A percentile compares a stretch with the other conserved stretches of the same genome.
Evolutionary conservation across 2,329 filamentous ascomycete genomes (phyloP).

Genomic region (Chaetomium globosum): DNA sequence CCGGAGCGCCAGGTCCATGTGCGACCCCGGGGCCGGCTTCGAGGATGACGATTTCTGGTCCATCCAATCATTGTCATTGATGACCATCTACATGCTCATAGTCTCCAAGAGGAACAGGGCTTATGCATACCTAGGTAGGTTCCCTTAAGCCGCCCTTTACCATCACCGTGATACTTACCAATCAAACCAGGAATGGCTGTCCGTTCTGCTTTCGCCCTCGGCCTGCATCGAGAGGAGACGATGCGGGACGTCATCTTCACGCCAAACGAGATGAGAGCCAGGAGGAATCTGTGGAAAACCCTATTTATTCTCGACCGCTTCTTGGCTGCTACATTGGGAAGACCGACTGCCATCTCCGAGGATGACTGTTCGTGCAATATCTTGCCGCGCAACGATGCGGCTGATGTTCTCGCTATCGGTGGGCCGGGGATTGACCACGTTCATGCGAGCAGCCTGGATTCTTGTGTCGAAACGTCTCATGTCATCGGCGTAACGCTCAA

Average conservation of each 20-base stretch:
- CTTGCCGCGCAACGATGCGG: constrained; percentile 45
- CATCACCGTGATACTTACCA: constrained; percentile 18
- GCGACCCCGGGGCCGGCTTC: constrained; percentile 51
- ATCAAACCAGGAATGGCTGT: constrained; percentile 60
- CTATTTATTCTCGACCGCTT: constrained; percentile 67
- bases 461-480: constrained; percentile 59
- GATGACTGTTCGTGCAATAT: constrained; percentile 58
- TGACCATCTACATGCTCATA: constrained; percentile 65
- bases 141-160: background rate
- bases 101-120: constrained; percentile 65
- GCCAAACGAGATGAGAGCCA: constrained; percentile 49
- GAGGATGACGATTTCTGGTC: constrained; percentile 68
- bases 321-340: constrained; percentile 63
- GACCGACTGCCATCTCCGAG: constrained; percentile 63
- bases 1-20: constrained; percentile 58
- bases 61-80: constrained; percentile 64
- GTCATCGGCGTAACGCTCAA: constrained; percentile 62
- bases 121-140: constrained; percentile 61
- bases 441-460: constrained; percentile 50
- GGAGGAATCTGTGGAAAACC: constrained; percentile 65
- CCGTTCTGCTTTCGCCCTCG: constrained; percentile 63
- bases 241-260: constrained; percentile 53
- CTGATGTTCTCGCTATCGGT: constrained; percentile 37
- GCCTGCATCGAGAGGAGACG: constrained; percentile 63
- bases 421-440: constrained; percentile 29